A percentile compares a stretch with the other conserved stretches of the same genome.
Evolutionary conservation across 441 rosid species (phyloP).

Genomic region (Hura crepitans): DNA sequence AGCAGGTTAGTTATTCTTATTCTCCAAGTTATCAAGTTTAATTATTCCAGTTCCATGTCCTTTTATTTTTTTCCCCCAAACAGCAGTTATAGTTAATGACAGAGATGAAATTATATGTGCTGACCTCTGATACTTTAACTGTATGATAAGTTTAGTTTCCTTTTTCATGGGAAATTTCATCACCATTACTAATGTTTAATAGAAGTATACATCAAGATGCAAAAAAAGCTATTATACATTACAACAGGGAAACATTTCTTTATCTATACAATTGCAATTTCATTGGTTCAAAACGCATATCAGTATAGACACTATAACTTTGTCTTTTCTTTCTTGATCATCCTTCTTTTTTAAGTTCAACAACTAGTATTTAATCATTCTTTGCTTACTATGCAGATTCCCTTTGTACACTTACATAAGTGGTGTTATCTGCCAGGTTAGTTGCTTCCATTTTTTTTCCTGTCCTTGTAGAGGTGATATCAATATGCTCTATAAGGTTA

Average conservation of each 20-base stretch:
- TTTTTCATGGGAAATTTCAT: neutral
- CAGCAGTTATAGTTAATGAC: neutral
- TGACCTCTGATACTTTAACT: neutral
- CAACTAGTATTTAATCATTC: slow-evolving; percentile 10
- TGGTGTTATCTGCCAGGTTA: slow-evolving; percentile 68
- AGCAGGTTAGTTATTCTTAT: slow-evolving; percentile 43
- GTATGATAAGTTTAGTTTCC: neutral
- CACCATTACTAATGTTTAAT: neutral
- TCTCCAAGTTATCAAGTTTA: neutral
- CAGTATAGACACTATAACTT: neutral
- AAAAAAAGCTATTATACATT: neutral
- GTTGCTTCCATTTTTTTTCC: slow-evolving; percentile 19
- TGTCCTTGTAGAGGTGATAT: neutral
- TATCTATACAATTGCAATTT: neutral
- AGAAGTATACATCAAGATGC: neutral
- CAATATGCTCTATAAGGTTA: neutral
- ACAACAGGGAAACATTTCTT: neutral
- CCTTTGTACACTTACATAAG: slow-evolving; percentile 54
- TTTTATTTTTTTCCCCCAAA: neutral
- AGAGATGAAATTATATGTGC: neutral
- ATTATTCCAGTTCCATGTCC: neutral
- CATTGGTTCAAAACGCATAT: neutral
- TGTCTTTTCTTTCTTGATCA: neutral
- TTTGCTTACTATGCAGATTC: slow-evolving; percentile 49
- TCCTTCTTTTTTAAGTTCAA: neutral